A percentile compares a stretch with the other conserved stretches of the same genome.
Conservation (phyloP, 768 basidiomycete genomes). For the Clavaria fumosa region DNA sequence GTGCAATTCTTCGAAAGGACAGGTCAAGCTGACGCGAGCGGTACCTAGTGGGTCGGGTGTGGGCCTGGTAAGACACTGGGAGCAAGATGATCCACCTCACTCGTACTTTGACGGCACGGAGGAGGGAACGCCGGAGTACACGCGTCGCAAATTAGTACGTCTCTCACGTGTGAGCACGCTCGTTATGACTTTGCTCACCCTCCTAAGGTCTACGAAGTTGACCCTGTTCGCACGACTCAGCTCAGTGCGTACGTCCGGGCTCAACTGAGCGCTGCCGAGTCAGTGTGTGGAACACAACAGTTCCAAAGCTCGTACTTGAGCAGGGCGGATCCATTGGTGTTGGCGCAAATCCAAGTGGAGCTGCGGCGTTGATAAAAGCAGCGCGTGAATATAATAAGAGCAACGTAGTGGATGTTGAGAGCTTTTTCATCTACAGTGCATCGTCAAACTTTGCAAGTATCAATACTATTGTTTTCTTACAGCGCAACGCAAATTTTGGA, state of each 20-base stretch:
- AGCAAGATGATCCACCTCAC: constrained; percentile 39
- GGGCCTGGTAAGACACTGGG: constrained; percentile 53
- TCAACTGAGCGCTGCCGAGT: constrained; percentile 50
- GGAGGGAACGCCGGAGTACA: constrained; percentile 60
- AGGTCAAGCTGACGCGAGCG: constrained; percentile 7
- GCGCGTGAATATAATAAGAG: neutral
- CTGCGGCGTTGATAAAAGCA: constrained; percentile 18
- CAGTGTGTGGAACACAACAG: constrained; percentile 29
- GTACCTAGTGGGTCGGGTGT: constrained; percentile 17
- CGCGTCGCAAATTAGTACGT: constrained; percentile 57
- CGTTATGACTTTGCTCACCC: too few relatives aligned
- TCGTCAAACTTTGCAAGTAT: constrained; percentile 1
- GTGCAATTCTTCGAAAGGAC: constrained; percentile 10
- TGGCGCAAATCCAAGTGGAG: constrained; percentile 52
- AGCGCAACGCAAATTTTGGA: too few relatives aligned
- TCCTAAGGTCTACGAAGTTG: constrained; percentile 54
- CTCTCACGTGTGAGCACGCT: constrained; percentile 2
- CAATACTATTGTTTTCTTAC: too few relatives aligned
- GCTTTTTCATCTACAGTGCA: neutral
- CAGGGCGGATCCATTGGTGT: constrained; percentile 57
- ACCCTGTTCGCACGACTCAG: constrained; percentile 52
- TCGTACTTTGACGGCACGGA: constrained; percentile 49
- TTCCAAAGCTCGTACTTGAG: constrained; percentile 49
- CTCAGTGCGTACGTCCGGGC: constrained; percentile 46
- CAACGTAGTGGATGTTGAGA: neutral